Base-by-base conservation (phyloP, 2,329 filamentous ascomycete genomes). In the Xylaria sp. region DNA sequence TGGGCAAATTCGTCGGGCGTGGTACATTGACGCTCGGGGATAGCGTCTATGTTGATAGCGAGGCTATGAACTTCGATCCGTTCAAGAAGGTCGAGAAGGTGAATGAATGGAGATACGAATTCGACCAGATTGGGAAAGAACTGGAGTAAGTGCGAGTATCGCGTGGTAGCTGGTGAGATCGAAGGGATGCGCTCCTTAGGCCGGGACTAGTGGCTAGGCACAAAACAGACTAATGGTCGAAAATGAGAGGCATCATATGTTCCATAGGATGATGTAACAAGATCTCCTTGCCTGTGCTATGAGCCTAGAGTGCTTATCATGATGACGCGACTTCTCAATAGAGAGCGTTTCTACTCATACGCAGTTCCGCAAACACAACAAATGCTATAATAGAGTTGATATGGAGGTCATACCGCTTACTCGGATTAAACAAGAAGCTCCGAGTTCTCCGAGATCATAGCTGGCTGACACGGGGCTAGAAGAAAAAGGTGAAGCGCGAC, bases 1-100 rank as follows among this genome's bases (percentile, higher is more conserved):
- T 73, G 25, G 69, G 70, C 52, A 65, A 51, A 20, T 68, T 75
- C 20, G 34, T 77, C 12, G 72, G 74, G 20, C 67, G 69, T 3
- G 73, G 76, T 3, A 74, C 54, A 1, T 46, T 78, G 39, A 77
- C 69, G 12, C 72, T 78, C 1, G 75, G 74, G 7, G 68, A 75
- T 2, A 74, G 74, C 20, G 75, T 80, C 7, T 76, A 75, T 46
- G 77, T 79, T 8, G 78, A 80, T 44, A 78, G 76, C 56, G 78
- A 79, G 65, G 76, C 73, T 6, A 74, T 80, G 55, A 80, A 80
- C 56, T 71, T 74, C 55, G 78, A 80, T 60, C 78, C 74, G n/a
- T 79, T 76, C 73, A 74, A 75, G 70, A 76, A 76, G 68, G 74
- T 74, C 4, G 74, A 75, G 46, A 76, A 74, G 61, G 73, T 80